Conservation (phyloP, 352 stramenopile genomes). For the Pythium oligandrum region DNA sequence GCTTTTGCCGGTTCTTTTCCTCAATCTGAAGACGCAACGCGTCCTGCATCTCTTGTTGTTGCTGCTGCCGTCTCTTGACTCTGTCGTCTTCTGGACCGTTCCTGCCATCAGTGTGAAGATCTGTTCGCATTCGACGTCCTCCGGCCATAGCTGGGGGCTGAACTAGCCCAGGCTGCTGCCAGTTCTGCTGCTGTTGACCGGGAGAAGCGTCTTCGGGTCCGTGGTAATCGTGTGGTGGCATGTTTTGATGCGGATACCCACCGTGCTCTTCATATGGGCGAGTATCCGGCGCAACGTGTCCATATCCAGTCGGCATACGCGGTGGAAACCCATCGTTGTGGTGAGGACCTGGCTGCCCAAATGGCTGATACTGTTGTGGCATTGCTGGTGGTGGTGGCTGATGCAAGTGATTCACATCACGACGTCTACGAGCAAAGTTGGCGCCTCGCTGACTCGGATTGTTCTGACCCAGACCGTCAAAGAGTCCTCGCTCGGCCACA, state of each 20-base stretch:
- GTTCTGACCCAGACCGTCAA: slow-evolving; percentile 46
- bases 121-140: slow-evolving; percentile 15
- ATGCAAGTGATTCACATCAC: neutral
- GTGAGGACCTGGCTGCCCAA: no score
- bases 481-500: slow-evolving; percentile 16
- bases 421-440: slow-evolving; percentile 42
- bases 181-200: neutral
- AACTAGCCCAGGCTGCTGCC: neutral
- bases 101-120: slow-evolving; percentile 26
- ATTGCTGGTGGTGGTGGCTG: neutral
- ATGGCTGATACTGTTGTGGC: neutral
- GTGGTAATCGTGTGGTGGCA: no score
- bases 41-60: slow-evolving; percentile 47
- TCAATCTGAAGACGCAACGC: slow-evolving; percentile 52
- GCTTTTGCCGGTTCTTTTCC: slow-evolving; percentile 57
- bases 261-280: no score
- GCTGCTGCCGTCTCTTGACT: slow-evolving; percentile 12
- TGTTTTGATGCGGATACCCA: no score
- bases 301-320: neutral
- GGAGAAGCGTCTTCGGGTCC: no score
- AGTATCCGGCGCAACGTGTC: neutral
- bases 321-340: neutral
- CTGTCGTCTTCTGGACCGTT: slow-evolving; percentile 2
- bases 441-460: slow-evolving; percentile 19
- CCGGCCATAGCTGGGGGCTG: neutral